Percentiles rank a stretch among this genome's conserved stretches.
phyloP scores from a whole-genome alignment of 768 basidiomycete genomes.

The Pleurotus tuber-regium region DNA sequence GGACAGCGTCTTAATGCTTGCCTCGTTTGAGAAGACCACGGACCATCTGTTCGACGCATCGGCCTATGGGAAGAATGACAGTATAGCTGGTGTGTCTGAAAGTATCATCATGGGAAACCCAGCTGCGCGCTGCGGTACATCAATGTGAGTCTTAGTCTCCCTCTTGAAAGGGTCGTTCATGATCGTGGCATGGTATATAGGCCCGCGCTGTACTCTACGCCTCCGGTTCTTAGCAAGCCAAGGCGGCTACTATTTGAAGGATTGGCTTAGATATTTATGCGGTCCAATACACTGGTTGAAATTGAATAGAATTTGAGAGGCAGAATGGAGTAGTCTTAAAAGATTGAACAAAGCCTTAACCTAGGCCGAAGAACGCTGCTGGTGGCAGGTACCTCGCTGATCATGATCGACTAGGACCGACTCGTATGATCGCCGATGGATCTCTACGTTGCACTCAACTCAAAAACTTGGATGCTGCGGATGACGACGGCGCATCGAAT shows the following conservation, averaged over 20 bases:
- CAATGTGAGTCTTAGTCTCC: conserved; percentile 57
- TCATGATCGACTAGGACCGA: neutral
- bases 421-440: conserved; percentile 9
- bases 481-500: no score
- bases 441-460: neutral
- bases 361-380: no score
- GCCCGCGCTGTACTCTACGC: conserved; percentile 46
- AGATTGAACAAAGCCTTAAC: no score
- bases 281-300: no score
- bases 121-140: conserved; percentile 91
- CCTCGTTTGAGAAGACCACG: conserved; percentile 99
- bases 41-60: conserved; percentile 99
- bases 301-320: no score
- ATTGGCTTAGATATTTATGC: no score
- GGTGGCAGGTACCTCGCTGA: conserved; percentile 1
- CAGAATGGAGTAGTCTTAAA: no score
- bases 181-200: conserved; percentile 24
- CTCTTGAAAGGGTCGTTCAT: neutral
- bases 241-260: conserved; percentile 49
- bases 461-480: neutral
- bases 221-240: conserved; percentile 46
- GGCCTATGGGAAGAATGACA: conserved; percentile 92
- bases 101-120: conserved; percentile 99
- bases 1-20: conserved; percentile 97
- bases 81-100: conserved; percentile 95